Evolutionary conservation across 768 basidiomycete species (phyloP), one percentile per base, ranked within the genome.

Genomic region (Boletus patriciae): DNA sequence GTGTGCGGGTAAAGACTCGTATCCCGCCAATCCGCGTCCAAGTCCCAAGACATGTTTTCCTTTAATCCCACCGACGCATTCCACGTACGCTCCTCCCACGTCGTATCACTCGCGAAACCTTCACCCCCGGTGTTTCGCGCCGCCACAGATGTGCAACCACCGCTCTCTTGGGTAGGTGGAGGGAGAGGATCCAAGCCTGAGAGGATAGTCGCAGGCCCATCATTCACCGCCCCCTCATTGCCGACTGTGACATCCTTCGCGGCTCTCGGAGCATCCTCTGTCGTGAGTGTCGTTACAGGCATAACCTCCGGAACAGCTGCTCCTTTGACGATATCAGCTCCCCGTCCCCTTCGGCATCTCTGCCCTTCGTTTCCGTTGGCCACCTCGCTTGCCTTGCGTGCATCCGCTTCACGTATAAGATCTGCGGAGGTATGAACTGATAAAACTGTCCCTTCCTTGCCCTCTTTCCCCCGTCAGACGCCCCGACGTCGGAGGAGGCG

Each of bases 41-140:
- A n/a, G n/a, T n/a, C 88, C 87, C 85, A 92, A 69, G 90, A n/a
- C n/a, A n/a, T n/a, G n/a, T n/a, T n/a, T n/a, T n/a, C n/a, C n/a
- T n/a, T n/a, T n/a, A n/a, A n/a, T n/a, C 78, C 78, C 18, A n/a
- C 78, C 19, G 94, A 68, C 73, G 92, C 88, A 65, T 86, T 87
- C 90, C 91, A 94, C 21, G 87, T 85, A 50, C 85, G 79, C 67
- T 93, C 92, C 70, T 94, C 92, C 92, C 92, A 93, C 5, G 86
- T 89, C 29, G 79, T 73, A 25, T 25, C 4, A 4, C 25, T 25
- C 25, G 25, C 4, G 25, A 25, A 25, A 25, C 74, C 72, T 46
- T 78, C 76, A 4, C 58, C 66, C 19, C 72, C 71, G 4, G 48
- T 56, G 15, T 44, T 59, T 42, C 71, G 71, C 29, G 58, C 55